Percentiles rank a stretch among this genome's conserved stretches.
Conservation (phyloP, 352 stramenopile genomes). For the Sclerospora graminicola region DNA sequence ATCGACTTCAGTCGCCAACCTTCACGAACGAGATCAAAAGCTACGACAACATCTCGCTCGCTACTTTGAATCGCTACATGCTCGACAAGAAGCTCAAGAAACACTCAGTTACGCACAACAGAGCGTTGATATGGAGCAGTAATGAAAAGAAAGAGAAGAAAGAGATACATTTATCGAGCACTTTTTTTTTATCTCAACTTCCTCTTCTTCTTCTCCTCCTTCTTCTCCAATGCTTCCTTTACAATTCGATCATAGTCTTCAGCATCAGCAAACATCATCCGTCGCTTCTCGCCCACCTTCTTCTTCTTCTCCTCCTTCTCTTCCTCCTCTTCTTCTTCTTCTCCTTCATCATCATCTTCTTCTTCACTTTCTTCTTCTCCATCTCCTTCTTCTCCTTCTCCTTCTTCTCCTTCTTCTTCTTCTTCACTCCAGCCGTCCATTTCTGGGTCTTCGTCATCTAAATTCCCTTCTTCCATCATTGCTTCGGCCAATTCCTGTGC, state of each 20-base stretch:
- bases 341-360: constrained; percentile 30
- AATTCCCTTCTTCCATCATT: constrained; percentile 77
- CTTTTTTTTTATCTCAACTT: too few relatives aligned
- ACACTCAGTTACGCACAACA: constrained; percentile 29
- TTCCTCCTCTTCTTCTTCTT: constrained; percentile 22
- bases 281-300: constrained; percentile 39
- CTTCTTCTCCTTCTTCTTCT: constrained; percentile 31
- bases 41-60: constrained; percentile 31
- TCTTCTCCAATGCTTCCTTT: constrained; percentile 46
- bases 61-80: constrained; percentile 43
- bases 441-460: constrained; percentile 72
- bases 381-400: constrained; percentile 42
- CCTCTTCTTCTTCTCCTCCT: too few relatives aligned
- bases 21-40: constrained; percentile 22
- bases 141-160: too few relatives aligned
- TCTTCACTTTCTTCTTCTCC: too few relatives aligned
- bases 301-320: constrained; percentile 30
- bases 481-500: constrained; percentile 82
- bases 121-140: constrained; percentile 10
- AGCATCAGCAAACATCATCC: constrained; percentile 60
- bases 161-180: too few relatives aligned
- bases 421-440: constrained; percentile 57
- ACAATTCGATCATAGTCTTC: constrained; percentile 74
- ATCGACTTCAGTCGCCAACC: constrained; percentile 6
- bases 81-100: constrained; percentile 44